Conservation (phyloP, 371 early-diverging fungal genomes). For the Mortierella sp. region DNA sequence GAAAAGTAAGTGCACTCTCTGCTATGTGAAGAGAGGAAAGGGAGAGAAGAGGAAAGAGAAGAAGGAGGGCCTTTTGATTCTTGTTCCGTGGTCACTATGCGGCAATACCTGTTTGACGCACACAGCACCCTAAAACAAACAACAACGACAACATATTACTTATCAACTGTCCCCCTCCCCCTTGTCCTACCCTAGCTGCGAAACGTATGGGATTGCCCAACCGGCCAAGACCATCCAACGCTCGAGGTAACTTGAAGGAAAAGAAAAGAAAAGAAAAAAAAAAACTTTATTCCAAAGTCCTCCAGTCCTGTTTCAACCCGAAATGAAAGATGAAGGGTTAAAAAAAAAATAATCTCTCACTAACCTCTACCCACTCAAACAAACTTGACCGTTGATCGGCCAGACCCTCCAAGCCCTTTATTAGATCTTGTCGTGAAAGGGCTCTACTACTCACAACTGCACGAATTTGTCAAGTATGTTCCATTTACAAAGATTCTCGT, state of each 20-base stretch:
- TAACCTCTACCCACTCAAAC: too few relatives aligned
- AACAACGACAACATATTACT: background rate
- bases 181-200: conserved; percentile 29
- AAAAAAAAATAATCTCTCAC: too few relatives aligned
- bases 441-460: conserved; percentile 49
- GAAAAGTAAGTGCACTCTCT: conserved; percentile 27
- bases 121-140: background rate
- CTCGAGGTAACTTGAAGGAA: conserved; percentile 26
- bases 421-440: conserved; percentile 48
- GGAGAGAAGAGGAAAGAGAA: too few relatives aligned
- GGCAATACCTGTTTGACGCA: background rate
- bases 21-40: background rate
- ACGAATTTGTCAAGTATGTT: conserved; percentile 50
- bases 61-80: too few relatives aligned
- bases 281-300: background rate
- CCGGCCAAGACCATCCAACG: conserved; percentile 38
- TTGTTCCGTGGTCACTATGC: background rate
- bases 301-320: background rate
- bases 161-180: background rate
- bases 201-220: conserved; percentile 46
- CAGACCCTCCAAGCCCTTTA: conserved; percentile 45
- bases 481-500: conserved; percentile 51
- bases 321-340: too few relatives aligned
- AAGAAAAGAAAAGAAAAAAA: background rate
- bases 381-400: too few relatives aligned